These are phyloP conservation scores for Schizophyllum amplum DNA, from an alignment of 1,284 basidiomycete genomes.

Conservation along the genomic window DNA sequence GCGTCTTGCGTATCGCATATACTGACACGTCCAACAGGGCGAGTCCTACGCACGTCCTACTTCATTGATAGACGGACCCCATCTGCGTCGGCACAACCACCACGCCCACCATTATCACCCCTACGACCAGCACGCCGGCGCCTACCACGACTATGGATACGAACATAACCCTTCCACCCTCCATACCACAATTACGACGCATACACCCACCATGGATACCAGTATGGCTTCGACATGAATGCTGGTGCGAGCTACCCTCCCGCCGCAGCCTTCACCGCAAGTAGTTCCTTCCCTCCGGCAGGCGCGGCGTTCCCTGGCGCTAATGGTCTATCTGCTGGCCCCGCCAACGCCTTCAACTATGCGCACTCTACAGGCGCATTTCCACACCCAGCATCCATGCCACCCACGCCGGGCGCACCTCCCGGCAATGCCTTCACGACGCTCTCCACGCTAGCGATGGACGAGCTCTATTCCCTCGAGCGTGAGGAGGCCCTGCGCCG, in stretches of 20 bases:
- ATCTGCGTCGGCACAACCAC: slow-evolving; percentile 32
- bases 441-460: slow-evolving; percentile 75
- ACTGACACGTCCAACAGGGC: slow-evolving; percentile 25
- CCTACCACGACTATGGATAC: neutral
- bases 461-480: slow-evolving; percentile 83
- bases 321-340: slow-evolving; percentile 6
- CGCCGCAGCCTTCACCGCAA: neutral
- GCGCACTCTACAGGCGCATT: neutral
- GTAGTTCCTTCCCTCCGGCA: neutral
- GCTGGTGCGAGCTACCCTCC: neutral
- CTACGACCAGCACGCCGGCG: slow-evolving; percentile 5
- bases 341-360: slow-evolving; percentile 6
- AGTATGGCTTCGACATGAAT: neutral
- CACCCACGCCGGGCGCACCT: neutral
- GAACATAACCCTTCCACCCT: neutral
- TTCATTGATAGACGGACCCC: slow-evolving; percentile 39
- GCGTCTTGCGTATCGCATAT: neutral
- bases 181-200: neutral
- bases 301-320: neutral
- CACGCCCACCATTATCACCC: slow-evolving; percentile 21
- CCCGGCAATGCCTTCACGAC: slow-evolving; percentile 47
- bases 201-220: neutral
- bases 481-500: slow-evolving; percentile 74
- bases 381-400: neutral
- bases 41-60: slow-evolving; percentile 69